Evolutionary conservation across 2,329 filamentous ascomycete genomes (phyloP), one percentile per base, ranked within the genome.

Genomic region (Lachnum nothofagi): DNA sequence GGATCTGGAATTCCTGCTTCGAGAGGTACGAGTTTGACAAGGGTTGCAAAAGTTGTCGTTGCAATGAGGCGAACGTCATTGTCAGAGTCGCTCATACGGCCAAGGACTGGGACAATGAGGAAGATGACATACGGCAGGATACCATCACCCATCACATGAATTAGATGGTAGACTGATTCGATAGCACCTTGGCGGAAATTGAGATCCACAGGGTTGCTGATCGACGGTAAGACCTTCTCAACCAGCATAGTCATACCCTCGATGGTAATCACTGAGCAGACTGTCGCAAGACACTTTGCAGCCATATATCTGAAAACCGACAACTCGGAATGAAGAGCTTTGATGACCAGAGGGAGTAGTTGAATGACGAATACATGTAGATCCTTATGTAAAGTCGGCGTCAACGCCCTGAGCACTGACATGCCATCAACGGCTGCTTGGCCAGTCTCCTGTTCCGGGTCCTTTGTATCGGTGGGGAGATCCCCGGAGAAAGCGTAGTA

Each of bases 111-210:
- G 10, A 97, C 94, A 51, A 98, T 94, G 57, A 98, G 80, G 80
- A 98, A 98, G 62, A 98, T 96, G 55, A 98, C 93, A 63, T 98
- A 98, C 3, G 94, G 93, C 24, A 98, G 71, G 49, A 98, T 98
- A 31, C 82, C 80, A 65, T 97, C 93, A 54, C 95, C 93, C 93
- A 98, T 98, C 44, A 96, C 91, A 52, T 94, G 88, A 56, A 98
- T 98, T 51, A 98, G 74, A 68, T 98, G 93, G 65, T 98, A 98
- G 51, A 98, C 87, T 60, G 83, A 89, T 69, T 98, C 93, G 49
- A 95, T 93, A 5, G 89, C 90, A 54, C 93, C 93, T 71, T 98
- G 93, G 33, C 93, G 85, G 70, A 85, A 86, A 63, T 88, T 85
- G 24, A 96, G 78, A 62, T 98, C 91, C 51, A 94, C 70, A 1